A percentile compares a stretch with the other conserved stretches of the same genome.
These are phyloP conservation scores for Ceratocystis albifundus DNA, from an alignment of 2,329 filamentous ascomycete species.

Conservation along the genomic window DNA sequence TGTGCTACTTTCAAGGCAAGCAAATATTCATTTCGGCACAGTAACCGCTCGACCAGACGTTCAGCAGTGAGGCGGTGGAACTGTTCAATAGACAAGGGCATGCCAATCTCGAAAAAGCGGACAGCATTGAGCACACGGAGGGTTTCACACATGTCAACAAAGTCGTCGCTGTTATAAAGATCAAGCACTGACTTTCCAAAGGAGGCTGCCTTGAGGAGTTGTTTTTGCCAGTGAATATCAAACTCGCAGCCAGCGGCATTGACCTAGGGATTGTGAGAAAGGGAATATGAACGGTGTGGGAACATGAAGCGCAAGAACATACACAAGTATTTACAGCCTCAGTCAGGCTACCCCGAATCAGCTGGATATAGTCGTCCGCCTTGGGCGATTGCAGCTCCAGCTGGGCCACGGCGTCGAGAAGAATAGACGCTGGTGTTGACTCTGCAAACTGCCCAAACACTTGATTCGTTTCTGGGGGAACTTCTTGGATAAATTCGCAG, in stretches of 20 bases:
- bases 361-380: constrained; percentile 92
- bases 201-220: constrained; percentile 87
- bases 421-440: constrained; percentile 79
- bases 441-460: constrained; percentile 83
- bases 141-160: constrained; percentile 95
- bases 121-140: constrained; percentile 86
- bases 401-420: constrained; percentile 83
- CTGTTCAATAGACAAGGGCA: constrained; percentile 87
- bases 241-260: constrained; percentile 90
- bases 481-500: constrained; percentile 96
- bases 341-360: constrained; percentile 75
- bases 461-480: constrained; percentile 73
- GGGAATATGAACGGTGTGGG: background rate
- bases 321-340: constrained; percentile 86
- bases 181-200: constrained; percentile 97
- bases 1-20: constrained; percentile 79
- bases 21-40: constrained; percentile 83
- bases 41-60: constrained; percentile 69
- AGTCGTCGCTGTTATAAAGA: constrained; percentile 95
- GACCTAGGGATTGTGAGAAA: constrained; percentile 31
- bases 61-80: constrained; percentile 85
- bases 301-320: background rate
- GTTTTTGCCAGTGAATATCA: constrained; percentile 83
- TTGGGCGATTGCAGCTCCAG: constrained; percentile 90
- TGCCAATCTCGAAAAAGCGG: constrained; percentile 78